Percentiles rank a stretch among this genome's conserved stretches.
These are phyloP conservation scores for Alternaria angustiovoidea DNA, from an alignment of 2,329 filamentous ascomycete genomes.

Conservation along the genomic window DNA sequence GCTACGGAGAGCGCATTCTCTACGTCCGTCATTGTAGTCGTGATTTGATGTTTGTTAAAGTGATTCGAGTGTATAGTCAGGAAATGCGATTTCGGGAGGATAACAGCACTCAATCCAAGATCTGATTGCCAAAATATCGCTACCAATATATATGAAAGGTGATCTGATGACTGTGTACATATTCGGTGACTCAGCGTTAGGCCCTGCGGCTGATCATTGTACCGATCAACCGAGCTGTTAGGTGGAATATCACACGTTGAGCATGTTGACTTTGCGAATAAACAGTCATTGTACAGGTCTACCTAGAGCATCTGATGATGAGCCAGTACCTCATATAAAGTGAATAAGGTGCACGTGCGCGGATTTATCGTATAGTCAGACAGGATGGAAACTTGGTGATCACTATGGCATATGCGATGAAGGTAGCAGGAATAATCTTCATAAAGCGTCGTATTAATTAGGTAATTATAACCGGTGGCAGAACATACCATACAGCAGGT, in stretches of 20 bases:
- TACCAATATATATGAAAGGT: not conserved
- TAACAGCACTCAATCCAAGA: not conserved
- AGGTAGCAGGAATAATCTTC: not conserved
- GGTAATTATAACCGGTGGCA: not conserved
- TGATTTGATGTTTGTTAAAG: not conserved
- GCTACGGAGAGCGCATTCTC: conserved; percentile 15
- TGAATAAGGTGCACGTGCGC: not conserved
- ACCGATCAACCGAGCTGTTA: conserved; percentile 8
- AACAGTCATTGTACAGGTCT: not conserved
- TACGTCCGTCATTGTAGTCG: conserved; percentile 18
- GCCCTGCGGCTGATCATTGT: conserved; percentile 6
- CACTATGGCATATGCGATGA: not conserved
- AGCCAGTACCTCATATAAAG: not conserved
- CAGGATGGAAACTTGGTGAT: not conserved
- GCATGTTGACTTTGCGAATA: not conserved
- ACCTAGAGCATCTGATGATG: not conserved
- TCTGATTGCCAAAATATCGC: not conserved
- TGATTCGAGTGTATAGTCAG: not conserved
- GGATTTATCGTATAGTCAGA: not conserved
- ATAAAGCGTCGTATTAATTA: not conserved
- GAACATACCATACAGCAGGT: not conserved
- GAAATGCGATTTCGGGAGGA: not conserved
- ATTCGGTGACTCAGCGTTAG: not conserved
- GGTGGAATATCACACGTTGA: not conserved
- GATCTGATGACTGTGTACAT: not conserved